These are phyloP conservation scores for Byssothecium circinans DNA, from an alignment of 2,329 filamentous ascomycete genomes.

Conservation along the genomic window DNA sequence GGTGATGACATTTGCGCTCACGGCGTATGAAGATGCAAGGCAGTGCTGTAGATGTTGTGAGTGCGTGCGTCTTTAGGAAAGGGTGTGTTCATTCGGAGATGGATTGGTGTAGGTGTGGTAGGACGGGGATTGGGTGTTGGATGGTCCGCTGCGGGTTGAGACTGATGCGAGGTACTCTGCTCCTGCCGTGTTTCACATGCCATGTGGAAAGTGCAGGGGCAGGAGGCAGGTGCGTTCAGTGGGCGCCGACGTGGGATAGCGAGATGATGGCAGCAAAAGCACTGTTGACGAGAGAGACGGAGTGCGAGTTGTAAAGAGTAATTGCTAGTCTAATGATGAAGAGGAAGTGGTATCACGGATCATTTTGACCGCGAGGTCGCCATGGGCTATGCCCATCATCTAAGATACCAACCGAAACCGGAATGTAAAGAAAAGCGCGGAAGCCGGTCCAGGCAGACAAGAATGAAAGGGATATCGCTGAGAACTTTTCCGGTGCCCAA, in stretches of 20 bases:
- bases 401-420: slow-evolving; percentile 17
- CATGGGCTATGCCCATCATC: slow-evolving; percentile 18
- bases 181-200: slow-evolving; percentile 28
- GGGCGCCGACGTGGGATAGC: slow-evolving; percentile 3
- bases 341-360: slow-evolving; percentile 28
- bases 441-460: slow-evolving; percentile 28
- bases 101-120: slow-evolving; percentile 15
- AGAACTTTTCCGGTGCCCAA: slow-evolving; percentile 43
- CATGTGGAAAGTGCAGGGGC: slow-evolving; percentile 30
- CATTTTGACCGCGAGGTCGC: slow-evolving; percentile 36
- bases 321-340: slow-evolving; percentile 18
- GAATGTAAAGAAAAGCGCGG: slow-evolving; percentile 17
- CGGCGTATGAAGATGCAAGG: slow-evolving; percentile 7
- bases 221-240: slow-evolving; percentile 4
- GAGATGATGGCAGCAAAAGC: too few relatives aligned
- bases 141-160: slow-evolving; percentile 11
- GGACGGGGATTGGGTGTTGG: slow-evolving; percentile 10
- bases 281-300: slow-evolving; percentile 3
- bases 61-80: background rate
- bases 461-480: slow-evolving; percentile 39
- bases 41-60: background rate
- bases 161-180: slow-evolving; percentile 20
- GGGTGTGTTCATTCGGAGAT: background rate
- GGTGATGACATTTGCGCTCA: slow-evolving; percentile 9
- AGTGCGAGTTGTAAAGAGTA: background rate